Evolutionary conservation across 2,329 filamentous ascomycete genomes (phyloP).

Genomic region (Alternaria viburni): DNA sequence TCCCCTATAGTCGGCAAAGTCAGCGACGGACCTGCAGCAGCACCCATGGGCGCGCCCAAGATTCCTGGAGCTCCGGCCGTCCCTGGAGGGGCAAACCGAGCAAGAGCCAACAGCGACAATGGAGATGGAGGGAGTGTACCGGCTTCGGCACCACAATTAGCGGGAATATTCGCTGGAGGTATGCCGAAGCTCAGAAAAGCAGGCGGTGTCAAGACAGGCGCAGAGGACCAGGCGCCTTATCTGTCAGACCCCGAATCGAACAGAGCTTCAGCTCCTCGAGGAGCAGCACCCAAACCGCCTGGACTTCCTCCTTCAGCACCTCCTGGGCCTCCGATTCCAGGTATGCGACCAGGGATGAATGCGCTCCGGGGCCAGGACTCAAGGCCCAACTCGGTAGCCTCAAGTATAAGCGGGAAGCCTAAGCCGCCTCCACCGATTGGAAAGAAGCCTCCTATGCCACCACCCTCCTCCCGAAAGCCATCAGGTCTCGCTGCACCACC

Average conservation of each 20-base stretch:
- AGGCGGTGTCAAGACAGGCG: constrained; percentile 67
- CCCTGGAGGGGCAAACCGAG: constrained; percentile 59
- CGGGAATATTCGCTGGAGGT: constrained; percentile 86
- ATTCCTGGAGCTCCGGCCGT: constrained; percentile 80
- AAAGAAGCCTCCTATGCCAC: constrained; percentile 71
- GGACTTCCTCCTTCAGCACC: constrained; percentile 54
- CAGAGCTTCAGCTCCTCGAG: constrained; percentile 57
- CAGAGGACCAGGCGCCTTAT: constrained; percentile 74
- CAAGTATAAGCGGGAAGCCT: constrained; percentile 65
- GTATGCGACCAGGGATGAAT: constrained; percentile 65
- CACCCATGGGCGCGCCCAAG: constrained; percentile 76
- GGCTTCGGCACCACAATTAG: constrained; percentile 72
- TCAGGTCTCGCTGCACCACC: constrained; percentile 56
- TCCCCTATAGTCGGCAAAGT: constrained; percentile 71
- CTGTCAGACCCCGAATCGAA: constrained; percentile 77
- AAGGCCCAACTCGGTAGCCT: constrained; percentile 66
- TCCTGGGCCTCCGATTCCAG: constrained; percentile 57
- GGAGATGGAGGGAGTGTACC: constrained; percentile 45
- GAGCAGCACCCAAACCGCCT: constrained; percentile 58
- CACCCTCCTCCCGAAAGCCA: constrained; percentile 63
- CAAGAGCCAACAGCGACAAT: constrained; percentile 84
- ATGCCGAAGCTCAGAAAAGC: constrained; percentile 95
- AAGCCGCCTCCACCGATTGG: constrained; percentile 77
- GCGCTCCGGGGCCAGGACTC: constrained; percentile 61
- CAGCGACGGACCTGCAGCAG: constrained; percentile 63